Conservation (phyloP, 352 stramenopile genomes). For the Pythium periplocum region DNA sequence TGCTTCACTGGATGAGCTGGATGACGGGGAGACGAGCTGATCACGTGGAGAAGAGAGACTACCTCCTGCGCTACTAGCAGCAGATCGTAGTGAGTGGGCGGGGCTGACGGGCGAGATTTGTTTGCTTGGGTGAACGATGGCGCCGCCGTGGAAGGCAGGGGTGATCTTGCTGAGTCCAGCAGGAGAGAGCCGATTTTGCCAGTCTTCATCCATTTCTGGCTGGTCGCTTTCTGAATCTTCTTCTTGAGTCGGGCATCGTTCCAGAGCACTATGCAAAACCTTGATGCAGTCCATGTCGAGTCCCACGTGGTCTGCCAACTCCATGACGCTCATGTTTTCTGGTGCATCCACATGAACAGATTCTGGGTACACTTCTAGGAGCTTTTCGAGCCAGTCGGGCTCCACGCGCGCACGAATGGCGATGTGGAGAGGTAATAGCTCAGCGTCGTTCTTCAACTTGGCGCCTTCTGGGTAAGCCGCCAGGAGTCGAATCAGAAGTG, state of each 20-base stretch:
- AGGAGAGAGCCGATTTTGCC: too few relatives aligned
- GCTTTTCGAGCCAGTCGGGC: constrained; percentile 38
- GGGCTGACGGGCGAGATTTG: constrained; percentile 14
- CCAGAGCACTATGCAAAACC: constrained; percentile 30
- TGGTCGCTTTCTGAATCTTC: background rate
- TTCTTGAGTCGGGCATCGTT: background rate
- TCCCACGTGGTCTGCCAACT: constrained; percentile 42
- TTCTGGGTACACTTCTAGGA: constrained; percentile 50
- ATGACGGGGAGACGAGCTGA: constrained; percentile 56
- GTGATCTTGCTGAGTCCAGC: too few relatives aligned
- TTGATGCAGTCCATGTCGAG: constrained; percentile 39
- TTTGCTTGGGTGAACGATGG: background rate
- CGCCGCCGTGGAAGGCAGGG: too few relatives aligned
- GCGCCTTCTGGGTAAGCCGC: constrained; percentile 55
- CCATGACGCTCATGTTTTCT: constrained; percentile 38
- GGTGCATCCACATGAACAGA: constrained; percentile 39
- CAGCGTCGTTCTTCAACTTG: constrained; percentile 50
- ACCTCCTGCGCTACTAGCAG: background rate
- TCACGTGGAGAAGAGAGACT: constrained; percentile 15
- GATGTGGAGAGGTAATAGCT: constrained; percentile 74
- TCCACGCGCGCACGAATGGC: constrained; percentile 55
- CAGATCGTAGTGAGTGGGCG: constrained; percentile 24
- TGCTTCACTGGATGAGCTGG: constrained; percentile 38
- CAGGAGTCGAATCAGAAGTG: constrained; percentile 58
- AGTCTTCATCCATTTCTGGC: too few relatives aligned